Conservation (phyloP, 768 basidiomycete species). For the Russula earlei region DNA sequence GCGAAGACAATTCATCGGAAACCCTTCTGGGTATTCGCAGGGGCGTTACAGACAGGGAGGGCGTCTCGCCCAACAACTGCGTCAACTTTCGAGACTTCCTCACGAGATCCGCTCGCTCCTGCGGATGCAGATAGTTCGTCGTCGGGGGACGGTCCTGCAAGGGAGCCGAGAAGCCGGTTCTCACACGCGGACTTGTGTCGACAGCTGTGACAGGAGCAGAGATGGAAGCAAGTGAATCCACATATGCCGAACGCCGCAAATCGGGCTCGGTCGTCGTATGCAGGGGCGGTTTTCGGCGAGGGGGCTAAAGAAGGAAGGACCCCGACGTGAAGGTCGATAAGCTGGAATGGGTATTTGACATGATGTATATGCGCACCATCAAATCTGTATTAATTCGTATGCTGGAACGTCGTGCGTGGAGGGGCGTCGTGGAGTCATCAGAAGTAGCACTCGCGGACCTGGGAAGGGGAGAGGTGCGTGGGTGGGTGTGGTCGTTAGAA, state of each 20-base stretch:
- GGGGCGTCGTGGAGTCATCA: background rate
- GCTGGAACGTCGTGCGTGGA: background rate
- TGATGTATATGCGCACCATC: background rate
- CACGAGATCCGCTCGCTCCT: constrained; percentile 63
- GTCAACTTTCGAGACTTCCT: constrained; percentile 68
- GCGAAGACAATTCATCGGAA: background rate
- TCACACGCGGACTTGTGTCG: constrained; percentile 15
- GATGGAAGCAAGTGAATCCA: background rate
- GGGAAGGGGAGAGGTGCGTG: constrained; percentile 11
- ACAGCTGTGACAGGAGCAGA: constrained; percentile 2
- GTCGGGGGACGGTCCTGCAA: constrained; percentile 43
- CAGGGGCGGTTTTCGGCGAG: constrained; percentile 33
- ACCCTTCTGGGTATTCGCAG: constrained; percentile 4
- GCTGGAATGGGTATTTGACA: background rate
- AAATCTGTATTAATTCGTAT: constrained; percentile 5
- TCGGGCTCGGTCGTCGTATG: constrained; percentile 39
- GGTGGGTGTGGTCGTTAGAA: constrained; percentile 15
- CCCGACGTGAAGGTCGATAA: background rate
- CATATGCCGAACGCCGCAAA: constrained; percentile 30
- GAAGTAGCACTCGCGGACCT: background rate
- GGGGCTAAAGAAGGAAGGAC: background rate
- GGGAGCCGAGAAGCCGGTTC: constrained; percentile 3
- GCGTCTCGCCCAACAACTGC: constrained; percentile 69
- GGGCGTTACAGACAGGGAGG: constrained; percentile 22
- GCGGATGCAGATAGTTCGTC: constrained; percentile 53